Base-by-base conservation (phyloP, 768 basidiomycete genomes). In the Pulveroboletus sp. region DNA sequence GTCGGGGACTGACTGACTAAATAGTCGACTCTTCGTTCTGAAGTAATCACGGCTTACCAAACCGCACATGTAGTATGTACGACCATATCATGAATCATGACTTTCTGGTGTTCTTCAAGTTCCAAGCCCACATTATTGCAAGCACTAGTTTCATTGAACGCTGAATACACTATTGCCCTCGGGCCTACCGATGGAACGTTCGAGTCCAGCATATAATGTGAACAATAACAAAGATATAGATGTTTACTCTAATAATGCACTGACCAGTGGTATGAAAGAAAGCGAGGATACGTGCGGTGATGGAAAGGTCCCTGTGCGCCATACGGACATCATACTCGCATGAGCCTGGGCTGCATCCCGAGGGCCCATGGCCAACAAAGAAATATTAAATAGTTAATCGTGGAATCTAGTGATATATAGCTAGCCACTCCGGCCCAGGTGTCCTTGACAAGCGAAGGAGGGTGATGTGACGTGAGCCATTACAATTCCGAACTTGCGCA, bases 301-400 rank as follows among this genome's bases (percentile, higher is more conserved):
- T 43, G 26, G 24, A 36, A 45, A 48, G 26, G 43, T 37, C 31
- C 39, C 38, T 38, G 39, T 30, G 43, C 47, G 35, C 44, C 42
- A 63, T 60, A 54, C 48, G 53, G 62, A 53, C 43, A 46, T 43
- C 49, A 50, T 49, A 44, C 37, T 53, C 53, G 32, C 51, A 51
- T 48, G 43, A 32, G 45, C 39, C 52, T 46, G 43, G 32, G n/a
- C n/a, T n/a, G 46, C 22, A 46, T 52, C 50, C 56, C 37, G 34
- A 29, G 49, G 44, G 35, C 56, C 38, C 52, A 27, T 45, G 50
- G 48, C 49, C 30, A 49, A 42, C 19, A 39, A 49, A 44, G 48
- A 45, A 42, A 63, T 54, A 63, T 60, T 53, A 65, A 52, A 58
- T 61, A 60, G 44, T 22, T 62, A 57, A 55, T 43, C 30, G 46